Base-by-base conservation (phyloP, 805 yeast species). In the Yarrowia sp. region DNA sequence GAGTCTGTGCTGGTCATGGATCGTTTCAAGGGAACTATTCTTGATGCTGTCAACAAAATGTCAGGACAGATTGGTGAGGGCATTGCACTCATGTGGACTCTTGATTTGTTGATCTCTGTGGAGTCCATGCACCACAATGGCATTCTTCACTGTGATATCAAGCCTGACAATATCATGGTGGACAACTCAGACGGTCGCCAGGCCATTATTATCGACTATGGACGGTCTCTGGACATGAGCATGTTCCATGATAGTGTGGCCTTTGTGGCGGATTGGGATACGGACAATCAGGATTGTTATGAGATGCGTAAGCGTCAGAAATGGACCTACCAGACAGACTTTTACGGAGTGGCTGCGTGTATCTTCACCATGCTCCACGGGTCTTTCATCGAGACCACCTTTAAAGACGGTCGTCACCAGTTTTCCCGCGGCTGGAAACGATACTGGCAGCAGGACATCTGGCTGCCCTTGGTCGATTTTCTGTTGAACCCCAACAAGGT, bases 81-180 rank as follows among this genome's bases (percentile, higher is more conserved):
- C 0, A 74, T 92, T 5, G 84, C 84, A 3, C 82, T 89, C 68
- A 89, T 85, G 73, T 78, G 91, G 44, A 81, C 94, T 0, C 78
- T 86, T 10, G 92, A 92, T 74, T 74, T 93, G 12, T 73, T 92
- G 53, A 81, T 84, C 49, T 81, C 85, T 0, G 77, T 91, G 7
- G 87, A 86, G 64, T 76, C 79, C 1, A 76, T 93, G n/a, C 97
- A 92, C 73, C 75, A 76, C 0, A 76, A 83, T 15, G 88, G 88
- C 0, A 86, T 92, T 0, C 80, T 92, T 13, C 97, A 92, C 78
- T 96, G 97, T 1, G 96, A 92, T 75, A 76, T 92, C 66, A 90
- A 89, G 74, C 88, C 97, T 0, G 97, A 90, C 70, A 92, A 92
- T 74, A 90, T 95, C 71, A 89, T 92, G 96, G 74, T 91, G 0